phyloP scores from a whole-genome alignment of 768 basidiomycete genomes.

The Hydnum rufescens region DNA sequence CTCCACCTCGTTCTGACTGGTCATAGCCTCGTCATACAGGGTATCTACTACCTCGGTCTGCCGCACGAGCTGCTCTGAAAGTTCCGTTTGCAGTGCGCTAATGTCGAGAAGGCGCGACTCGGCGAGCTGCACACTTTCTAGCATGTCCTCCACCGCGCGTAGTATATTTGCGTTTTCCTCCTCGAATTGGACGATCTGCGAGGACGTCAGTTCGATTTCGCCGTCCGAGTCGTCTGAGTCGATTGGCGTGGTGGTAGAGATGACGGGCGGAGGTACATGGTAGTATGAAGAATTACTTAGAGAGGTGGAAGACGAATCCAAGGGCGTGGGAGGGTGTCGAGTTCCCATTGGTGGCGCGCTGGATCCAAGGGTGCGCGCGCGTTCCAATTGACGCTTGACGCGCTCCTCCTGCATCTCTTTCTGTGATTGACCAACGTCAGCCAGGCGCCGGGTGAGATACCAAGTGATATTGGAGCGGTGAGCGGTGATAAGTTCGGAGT shows the following conservation, averaged over 20 bases:
- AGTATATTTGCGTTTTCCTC: slow-evolving; percentile 76
- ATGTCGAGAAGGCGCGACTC: slow-evolving; percentile 87
- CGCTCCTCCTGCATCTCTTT: slow-evolving; percentile 90
- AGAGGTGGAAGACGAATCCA: slow-evolving; percentile 6
- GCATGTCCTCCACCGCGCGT: slow-evolving; percentile 61
- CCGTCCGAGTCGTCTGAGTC: slow-evolving; percentile 39
- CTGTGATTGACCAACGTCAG: slow-evolving; percentile 58
- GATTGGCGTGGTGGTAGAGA: slow-evolving; percentile 25
- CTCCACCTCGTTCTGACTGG: slow-evolving; percentile 65
- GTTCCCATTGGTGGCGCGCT: slow-evolving; percentile 24
- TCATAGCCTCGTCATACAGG: slow-evolving; percentile 85
- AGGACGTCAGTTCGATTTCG: slow-evolving; percentile 62
- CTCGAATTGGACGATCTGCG: slow-evolving; percentile 86
- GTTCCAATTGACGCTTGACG: slow-evolving; percentile 68
- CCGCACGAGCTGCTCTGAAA: slow-evolving; percentile 66
- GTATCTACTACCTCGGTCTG: slow-evolving; percentile 89
- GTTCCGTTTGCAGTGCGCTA: slow-evolving; percentile 77
- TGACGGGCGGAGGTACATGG: slow-evolving; percentile 18
- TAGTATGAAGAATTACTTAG: slow-evolving; percentile 4
- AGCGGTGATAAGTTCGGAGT: slow-evolving; percentile 60
- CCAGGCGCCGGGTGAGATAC: slow-evolving; percentile 67
- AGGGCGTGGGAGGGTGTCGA: slow-evolving; percentile 10
- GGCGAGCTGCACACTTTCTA: slow-evolving; percentile 79
- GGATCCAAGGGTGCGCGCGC: slow-evolving; percentile 65
- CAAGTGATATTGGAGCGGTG: slow-evolving; percentile 87